A percentile compares a stretch with the other conserved stretches of the same genome.
These are phyloP conservation scores for Phylloporus sp. DNA, from an alignment of 1,284 basidiomycete species.

Conservation along the genomic window DNA sequence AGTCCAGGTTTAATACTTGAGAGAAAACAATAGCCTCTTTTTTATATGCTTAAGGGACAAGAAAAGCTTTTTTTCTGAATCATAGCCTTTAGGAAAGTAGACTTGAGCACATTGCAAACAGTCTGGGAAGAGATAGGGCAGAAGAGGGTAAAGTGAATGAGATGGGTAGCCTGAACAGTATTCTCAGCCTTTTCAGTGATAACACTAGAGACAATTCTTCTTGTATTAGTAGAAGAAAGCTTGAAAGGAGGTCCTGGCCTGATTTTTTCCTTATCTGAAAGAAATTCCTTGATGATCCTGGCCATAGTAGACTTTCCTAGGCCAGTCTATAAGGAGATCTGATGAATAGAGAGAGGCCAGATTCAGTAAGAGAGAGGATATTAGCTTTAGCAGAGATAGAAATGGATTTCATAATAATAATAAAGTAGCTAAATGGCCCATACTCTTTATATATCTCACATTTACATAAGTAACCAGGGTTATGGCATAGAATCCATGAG, in stretches of 20 bases:
- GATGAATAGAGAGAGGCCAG: neutral
- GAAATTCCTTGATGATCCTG: neutral
- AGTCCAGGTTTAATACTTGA: neutral
- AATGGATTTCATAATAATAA: neutral
- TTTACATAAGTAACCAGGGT: too few species aligned
- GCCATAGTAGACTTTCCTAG: neutral
- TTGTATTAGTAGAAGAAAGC: too few species aligned
- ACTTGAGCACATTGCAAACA: neutral
- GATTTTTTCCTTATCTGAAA: too few species aligned
- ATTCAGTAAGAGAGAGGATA: neutral
- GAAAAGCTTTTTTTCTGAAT: neutral
- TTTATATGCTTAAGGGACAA: neutral
- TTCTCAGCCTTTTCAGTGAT: neutral
- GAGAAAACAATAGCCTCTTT: neutral
- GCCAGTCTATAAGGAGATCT: neutral
- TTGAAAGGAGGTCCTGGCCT: too few species aligned
- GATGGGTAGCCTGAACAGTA: neutral
- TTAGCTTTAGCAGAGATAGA: neutral
- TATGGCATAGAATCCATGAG: neutral
- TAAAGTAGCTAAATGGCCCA: too few species aligned
- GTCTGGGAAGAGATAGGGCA: neutral
- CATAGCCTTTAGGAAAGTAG: neutral
- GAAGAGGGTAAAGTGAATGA: neutral
- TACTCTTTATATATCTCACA: too few species aligned
- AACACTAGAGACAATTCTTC: neutral